Base-by-base conservation (phyloP, 257 asterid genomes). In the Solanum neorickii region DNA sequence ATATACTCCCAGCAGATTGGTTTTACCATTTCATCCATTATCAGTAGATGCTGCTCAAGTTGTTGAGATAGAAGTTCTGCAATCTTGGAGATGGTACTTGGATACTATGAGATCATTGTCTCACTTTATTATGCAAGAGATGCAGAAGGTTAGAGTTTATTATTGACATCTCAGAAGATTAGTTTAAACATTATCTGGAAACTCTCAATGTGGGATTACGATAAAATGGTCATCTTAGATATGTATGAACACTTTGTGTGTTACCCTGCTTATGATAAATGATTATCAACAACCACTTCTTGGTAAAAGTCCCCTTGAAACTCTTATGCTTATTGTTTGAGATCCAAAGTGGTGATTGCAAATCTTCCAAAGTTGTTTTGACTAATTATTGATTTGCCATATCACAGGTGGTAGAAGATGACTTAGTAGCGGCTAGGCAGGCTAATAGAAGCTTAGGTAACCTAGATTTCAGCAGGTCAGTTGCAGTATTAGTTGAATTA, bases 61-160 rank as follows among this genome's bases (percentile, higher is more conserved):
- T 84, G 93, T 87, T 83, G 87, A 90, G 87, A 93, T 88, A 42
- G 94, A 92, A 37, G 78, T 88, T 83, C 87, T 96, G 88, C 89
- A 89, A 88, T 91, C 93, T 91, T 97, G 97, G 97, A 94, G 99
- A 90, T 97, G 97, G 97, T 97, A 97, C 89, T 89, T 97, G 91
- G 97, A 96, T 83, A 90, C 98, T 75, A 89, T 95, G 96, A 93
- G 94, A 92, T 92, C 93, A 46, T 86, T 94, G 72, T 88, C 97
- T 33, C 99, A 97, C 91, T 83, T 95, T 25, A 95, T 95, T 35
- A 98, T 89, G 86, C 92, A 94, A 21, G 91, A 91, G 13, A 87
- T 95, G 95, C 98, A 94, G 91, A 94, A 94, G 98, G 99, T 95
- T 84, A 31, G 86, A 69, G 46, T 44, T 70, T 31, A 37, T 49